phyloP scores from a whole-genome alignment of 768 basidiomycete genomes.

The Multifurca ochricompacta region DNA sequence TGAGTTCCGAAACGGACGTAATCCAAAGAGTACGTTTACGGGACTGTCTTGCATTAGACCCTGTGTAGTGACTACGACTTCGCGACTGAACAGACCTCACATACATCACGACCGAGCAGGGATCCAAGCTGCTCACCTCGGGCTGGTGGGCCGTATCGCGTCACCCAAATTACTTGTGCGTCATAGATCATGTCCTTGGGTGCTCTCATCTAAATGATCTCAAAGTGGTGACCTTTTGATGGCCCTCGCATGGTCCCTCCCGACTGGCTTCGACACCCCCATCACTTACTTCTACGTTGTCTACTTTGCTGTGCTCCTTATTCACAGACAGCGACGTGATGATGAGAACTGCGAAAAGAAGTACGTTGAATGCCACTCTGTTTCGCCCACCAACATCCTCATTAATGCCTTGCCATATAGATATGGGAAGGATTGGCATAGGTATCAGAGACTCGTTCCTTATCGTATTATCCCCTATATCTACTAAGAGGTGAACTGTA shows the following conservation, averaged over 20 bases:
- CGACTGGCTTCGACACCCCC: conserved; percentile 86
- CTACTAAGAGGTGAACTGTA: conserved; percentile 38
- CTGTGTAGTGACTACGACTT: neutral
- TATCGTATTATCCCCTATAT: conserved; percentile 82
- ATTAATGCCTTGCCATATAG: conserved; percentile 31
- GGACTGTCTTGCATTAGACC: neutral
- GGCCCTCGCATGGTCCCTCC: conserved; percentile 88
- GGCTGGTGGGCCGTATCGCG: conserved; percentile 97
- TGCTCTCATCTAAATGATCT: neutral
- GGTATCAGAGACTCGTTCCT: conserved; percentile 80
- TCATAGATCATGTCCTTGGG: conserved; percentile 3
- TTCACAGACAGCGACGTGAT: conserved; percentile 86
- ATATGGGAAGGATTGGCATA: conserved; percentile 91
- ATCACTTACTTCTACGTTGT: conserved; percentile 92
- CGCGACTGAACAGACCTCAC: conserved; percentile 47
- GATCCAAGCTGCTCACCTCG: conserved; percentile 84
- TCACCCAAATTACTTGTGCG: conserved; percentile 87
- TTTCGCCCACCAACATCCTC: neutral
- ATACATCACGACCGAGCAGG: conserved; percentile 73
- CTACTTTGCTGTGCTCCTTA: conserved; percentile 84
- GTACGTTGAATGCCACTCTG: conserved; percentile 24
- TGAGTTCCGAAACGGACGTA: conserved; percentile 85
- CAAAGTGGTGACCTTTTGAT: conserved; percentile 78
- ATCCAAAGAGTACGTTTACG: conserved; percentile 70
- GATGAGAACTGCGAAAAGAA: conserved; percentile 83